A percentile compares a stretch with the other conserved stretches of the same genome.
Evolutionary conservation across 1,139 yeast species (phyloP).

Genomic region (Yamadazyma sp.): DNA sequence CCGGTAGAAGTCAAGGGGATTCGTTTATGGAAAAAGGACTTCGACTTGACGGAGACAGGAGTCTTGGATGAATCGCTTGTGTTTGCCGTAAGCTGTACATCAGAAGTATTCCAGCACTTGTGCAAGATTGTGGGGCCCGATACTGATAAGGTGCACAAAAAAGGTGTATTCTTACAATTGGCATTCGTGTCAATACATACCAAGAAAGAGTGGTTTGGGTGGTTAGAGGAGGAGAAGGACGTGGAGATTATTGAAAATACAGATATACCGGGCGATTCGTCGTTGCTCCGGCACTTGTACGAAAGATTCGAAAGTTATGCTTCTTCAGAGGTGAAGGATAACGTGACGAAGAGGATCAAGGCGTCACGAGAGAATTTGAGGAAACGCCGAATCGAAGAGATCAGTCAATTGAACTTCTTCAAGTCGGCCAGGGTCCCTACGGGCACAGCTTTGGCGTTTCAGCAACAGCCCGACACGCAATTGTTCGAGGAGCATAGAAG

Average conservation of each 20-base stretch:
- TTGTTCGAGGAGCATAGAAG: not conserved
- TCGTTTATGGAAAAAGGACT: constrained; percentile 1
- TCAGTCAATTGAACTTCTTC: constrained; percentile 1
- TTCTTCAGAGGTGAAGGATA: not conserved
- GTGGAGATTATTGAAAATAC: not conserved
- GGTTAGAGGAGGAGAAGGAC: not conserved
- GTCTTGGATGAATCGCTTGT: constrained; percentile 3
- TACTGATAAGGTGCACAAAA: not conserved
- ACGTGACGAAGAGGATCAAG: not conserved
- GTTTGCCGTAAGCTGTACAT: constrained; percentile 3
- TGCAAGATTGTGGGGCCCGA: not conserved
- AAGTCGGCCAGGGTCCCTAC: constrained; percentile 2
- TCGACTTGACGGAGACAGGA: constrained; percentile 2
- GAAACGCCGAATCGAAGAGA: not conserved
- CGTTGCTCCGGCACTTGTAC: not conserved
- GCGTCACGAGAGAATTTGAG: not conserved
- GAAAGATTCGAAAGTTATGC: not conserved
- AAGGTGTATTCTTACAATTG: not conserved
- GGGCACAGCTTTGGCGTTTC: constrained; percentile 3
- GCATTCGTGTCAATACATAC: not conserved
- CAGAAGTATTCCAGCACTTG: not conserved
- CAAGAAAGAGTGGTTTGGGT: not conserved
- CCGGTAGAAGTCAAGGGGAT: not conserved
- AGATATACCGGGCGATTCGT: not conserved
- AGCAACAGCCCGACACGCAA: constrained; percentile 5